A percentile compares a stretch with the other conserved stretches of the same genome.
Conservation (phyloP, 306 rosid species). For the Castanea mollissima region DNA sequence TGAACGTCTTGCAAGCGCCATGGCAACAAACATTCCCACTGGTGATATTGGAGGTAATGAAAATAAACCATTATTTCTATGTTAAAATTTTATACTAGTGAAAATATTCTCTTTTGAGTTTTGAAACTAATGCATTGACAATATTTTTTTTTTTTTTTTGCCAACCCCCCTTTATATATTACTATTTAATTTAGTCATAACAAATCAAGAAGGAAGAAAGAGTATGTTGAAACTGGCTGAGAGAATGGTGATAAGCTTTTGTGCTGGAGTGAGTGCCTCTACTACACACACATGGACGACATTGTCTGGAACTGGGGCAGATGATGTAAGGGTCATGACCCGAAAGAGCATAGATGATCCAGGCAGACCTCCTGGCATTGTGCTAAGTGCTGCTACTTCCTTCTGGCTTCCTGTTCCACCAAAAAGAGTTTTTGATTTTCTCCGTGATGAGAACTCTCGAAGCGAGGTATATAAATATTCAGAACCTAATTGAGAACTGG, state of each 20-base stretch:
- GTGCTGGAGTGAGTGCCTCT: constrained; percentile 95
- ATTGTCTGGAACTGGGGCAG: constrained; percentile 83
- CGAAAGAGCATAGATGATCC: constrained; percentile 95
- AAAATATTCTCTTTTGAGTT: neutral
- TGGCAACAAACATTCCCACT: constrained; percentile 82
- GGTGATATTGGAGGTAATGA: constrained; percentile 81
- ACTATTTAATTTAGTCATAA: constrained; percentile 48
- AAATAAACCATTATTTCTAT: neutral
- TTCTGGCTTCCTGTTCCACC: constrained; percentile 97
- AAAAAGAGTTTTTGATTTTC: constrained; percentile 77
- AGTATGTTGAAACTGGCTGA: constrained; percentile 95
- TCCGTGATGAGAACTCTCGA: constrained; percentile 86
- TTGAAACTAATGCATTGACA: neutral
- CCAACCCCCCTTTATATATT: neutral
- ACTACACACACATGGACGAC: constrained; percentile 97
- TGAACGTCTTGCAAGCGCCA: constrained; percentile 87
- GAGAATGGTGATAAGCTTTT: constrained; percentile 95
- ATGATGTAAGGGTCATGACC: constrained; percentile 95
- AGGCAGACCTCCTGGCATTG: constrained; percentile 93
- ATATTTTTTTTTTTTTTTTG: neutral
- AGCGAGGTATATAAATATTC: constrained; percentile 55
- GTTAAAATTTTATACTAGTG: neutral
- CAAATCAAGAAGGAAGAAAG: constrained; percentile 93
- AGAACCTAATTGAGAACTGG: neutral
- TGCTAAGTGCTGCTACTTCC: constrained; percentile 93